Evolutionary conservation across 495 filamentous ascomycete genomes (phyloP), one percentile per base, ranked within the genome.

Genomic region (Penicillium robsamsonii): DNA sequence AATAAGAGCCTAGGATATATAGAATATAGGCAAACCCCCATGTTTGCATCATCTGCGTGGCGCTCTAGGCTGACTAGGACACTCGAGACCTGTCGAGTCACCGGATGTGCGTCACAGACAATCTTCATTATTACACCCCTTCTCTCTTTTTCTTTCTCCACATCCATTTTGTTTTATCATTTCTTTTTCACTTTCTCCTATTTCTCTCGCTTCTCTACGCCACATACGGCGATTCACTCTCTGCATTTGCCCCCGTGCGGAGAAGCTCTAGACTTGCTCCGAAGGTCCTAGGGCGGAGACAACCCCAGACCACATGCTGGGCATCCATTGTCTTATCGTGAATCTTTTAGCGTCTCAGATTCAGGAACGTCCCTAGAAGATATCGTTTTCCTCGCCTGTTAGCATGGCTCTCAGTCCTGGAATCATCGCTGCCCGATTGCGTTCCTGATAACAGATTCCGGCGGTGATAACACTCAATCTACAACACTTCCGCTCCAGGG

Each of bases 241-340:
- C 43, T 47, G 27, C 17, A 53, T 52, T 61, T 50, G 38, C 48
- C 62, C 62, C 22, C 51, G 61, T 75, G 75, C 74, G 75, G 74
- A 75, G 74, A 76, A 77, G 74, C 72, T 73, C 65, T 57, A 65
- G 62, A 66, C 63, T 61, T 55, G 53, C 67, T 66, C 63, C 60
- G 49, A 70, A 63, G 61, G 65, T 65, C 65, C 69, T 59, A 62
- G 46, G 56, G 62, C 65, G 66, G 56, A 57, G 46, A 45, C 55
- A 59, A 53, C 59, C 50, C 42, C 5, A 45, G 43, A 45, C 43
- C 45, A 47, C 18, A 31, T 47, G 44, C 44, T 25, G 29, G 29
- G 45, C 45, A 30, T 30, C 40, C 31, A 55, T 56, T 61, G 48
- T 65, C 20, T 52, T 49, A 53, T 51, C n/a, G 48, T 61, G 62